Evolutionary conservation across 768 basidiomycete genomes (phyloP).

Genomic region (Galerina marginata): DNA sequence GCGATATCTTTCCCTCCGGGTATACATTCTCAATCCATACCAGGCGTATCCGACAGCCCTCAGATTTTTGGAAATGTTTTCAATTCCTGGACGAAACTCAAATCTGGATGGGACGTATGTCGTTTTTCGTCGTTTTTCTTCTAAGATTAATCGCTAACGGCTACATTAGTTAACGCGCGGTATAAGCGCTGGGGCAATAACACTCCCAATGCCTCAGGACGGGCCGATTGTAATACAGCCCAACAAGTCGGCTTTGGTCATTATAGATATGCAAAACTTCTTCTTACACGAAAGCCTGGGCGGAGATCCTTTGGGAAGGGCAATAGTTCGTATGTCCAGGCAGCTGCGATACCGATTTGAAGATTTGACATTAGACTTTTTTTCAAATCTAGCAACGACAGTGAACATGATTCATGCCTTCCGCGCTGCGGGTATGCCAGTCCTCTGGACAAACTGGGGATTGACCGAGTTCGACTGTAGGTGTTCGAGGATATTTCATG

Average conservation of each 20-base stretch:
- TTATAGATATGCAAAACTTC: constrained; percentile 42
- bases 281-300: constrained; percentile 35
- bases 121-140: not conserved
- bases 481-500: not conserved
- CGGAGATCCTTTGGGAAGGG: constrained; percentile 36
- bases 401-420: constrained; percentile 36
- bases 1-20: not conserved
- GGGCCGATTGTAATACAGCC: constrained; percentile 35
- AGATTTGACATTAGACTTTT: not conserved
- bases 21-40: constrained; percentile 1
- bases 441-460: constrained; percentile 40
- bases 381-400: constrained; percentile 26
- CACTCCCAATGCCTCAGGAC: constrained; percentile 28
- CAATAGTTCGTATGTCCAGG: constrained; percentile 32
- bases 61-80: constrained; percentile 32
- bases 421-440: constrained; percentile 33
- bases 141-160: not conserved
- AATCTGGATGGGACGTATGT: constrained; percentile 34
- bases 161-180: constrained; percentile 33
- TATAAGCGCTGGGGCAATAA: constrained; percentile 27
- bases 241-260: constrained; percentile 36
- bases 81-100: constrained; percentile 35
- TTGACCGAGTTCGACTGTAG: constrained; percentile 36
- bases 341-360: not conserved
- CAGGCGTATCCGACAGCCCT: constrained; percentile 19